phyloP scores from a whole-genome alignment of 2,329 filamentous ascomycete genomes.

The Fusarium miscanthi region DNA sequence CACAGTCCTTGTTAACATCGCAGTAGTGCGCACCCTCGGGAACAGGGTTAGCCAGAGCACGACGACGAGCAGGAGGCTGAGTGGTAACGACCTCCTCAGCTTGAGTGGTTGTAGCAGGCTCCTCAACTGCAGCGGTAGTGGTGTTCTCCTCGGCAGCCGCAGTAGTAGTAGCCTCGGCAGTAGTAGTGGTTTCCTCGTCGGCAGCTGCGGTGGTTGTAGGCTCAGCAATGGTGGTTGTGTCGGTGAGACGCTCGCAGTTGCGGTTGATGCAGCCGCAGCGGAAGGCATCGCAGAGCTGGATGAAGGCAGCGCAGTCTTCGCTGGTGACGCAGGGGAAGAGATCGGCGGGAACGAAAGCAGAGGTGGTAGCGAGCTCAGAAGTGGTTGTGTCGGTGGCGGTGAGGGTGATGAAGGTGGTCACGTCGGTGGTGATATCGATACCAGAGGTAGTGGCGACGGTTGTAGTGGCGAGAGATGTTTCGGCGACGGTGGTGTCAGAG shows the following conservation, averaged over 20 bases:
- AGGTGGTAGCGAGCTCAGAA: not conserved
- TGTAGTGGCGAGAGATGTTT: not conserved
- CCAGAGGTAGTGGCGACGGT: not conserved
- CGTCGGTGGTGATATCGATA: not conserved
- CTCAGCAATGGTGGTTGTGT: not conserved
- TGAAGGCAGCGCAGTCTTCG: not conserved
- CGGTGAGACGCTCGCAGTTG: not conserved
- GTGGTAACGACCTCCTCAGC: not conserved
- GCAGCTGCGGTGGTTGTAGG: not conserved
- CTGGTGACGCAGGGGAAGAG: not conserved
- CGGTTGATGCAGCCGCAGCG: conserved; percentile 13
- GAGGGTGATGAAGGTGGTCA: not conserved
- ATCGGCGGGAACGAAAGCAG: conserved; percentile 1
- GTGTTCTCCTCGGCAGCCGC: not conserved
- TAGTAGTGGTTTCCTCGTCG: not conserved
- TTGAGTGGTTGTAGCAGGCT: not conserved
- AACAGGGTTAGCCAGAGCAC: not conserved
- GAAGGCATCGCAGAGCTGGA: not conserved
- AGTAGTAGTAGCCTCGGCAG: not conserved
- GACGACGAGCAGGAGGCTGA: not conserved
- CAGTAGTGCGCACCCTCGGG: not conserved
- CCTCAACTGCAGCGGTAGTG: accelerated
- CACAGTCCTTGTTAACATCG: not conserved
- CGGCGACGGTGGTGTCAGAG: not conserved
- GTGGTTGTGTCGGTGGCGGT: not conserved